Base-by-base conservation (phyloP, 257 asterid genomes). In the Solanum tarijense region DNA sequence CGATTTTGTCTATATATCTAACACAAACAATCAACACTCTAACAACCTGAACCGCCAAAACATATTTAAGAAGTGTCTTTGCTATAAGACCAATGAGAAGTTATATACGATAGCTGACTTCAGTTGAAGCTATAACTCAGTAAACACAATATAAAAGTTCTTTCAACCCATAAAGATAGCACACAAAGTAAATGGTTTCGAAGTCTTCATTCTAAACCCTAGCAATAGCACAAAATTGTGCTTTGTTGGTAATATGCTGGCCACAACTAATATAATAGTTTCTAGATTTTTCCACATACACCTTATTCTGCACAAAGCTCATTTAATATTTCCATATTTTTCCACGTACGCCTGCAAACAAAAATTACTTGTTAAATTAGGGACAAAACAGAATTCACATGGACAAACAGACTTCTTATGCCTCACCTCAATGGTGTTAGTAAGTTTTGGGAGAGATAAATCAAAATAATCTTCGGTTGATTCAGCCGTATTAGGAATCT, bases 381-480 rank as follows among this genome's bases (percentile, higher is more conserved):
- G 65, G 84, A 41, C 25, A 12, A 43, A 43, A 68, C 84, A 69
- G 16, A 82, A 43, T 76, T 74, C 68, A 52, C 72, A 78, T 84
- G 79, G 82, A 31, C 25, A 88, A 84, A 55, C n/a, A 20, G 4
- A 20, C 65, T 55, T 55, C 65, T 65, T 86, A 84, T 86, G 79
- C 89, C 98, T 94, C 91, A 96, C 99, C 98, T 93, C 95, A 85
- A 97, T 96, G 34, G 93, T 94, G 90, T 93, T 95, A 13, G 89
- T 91, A 79, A 92, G 94, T 91, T 96, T 97, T 88, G 93, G 71
- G 84, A 91, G 94, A 14, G 90, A 94, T 84, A 92, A 20, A 62
- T 93, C 82, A 86, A 97, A 93, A 91, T 95, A 95, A 5, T 87
- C 87, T 86, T 92, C 87, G 74, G 90, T 72, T 71, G 94, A 88